Evolutionary conservation across 352 stramenopile genomes (phyloP).

Genomic region (Globisporangium megalacanthum): DNA sequence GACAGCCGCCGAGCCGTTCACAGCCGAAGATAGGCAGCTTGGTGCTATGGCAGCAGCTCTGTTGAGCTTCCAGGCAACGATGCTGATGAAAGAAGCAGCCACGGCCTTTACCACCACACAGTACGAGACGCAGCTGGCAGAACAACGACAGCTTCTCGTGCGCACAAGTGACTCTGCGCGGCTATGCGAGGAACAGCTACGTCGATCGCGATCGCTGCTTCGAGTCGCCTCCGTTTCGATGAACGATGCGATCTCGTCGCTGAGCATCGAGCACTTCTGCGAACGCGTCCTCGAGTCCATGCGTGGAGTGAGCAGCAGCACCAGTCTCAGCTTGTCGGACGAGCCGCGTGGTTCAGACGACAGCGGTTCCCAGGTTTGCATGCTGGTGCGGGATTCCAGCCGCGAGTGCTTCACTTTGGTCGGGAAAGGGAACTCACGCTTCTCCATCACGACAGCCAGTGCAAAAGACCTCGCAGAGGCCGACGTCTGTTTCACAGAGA

Average conservation of each 20-base stretch:
- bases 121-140: neutral
- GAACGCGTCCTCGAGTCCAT: slow-evolving; percentile 1
- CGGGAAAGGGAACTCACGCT: neutral
- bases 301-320: no score
- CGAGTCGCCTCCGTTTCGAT: neutral
- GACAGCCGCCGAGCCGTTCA: slow-evolving; percentile 4
- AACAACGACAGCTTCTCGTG: neutral
- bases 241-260: neutral
- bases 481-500: slow-evolving; percentile 1
- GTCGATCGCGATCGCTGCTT: neutral
- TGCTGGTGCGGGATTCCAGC: slow-evolving; percentile 3
- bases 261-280: slow-evolving; percentile 11
- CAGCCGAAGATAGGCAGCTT: slow-evolving; percentile 7
- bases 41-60: slow-evolving; percentile 2
- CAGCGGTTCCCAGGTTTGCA: neutral
- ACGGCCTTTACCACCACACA: neutral
- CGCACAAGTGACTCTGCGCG: neutral
- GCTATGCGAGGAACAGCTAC: neutral
- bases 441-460: neutral
- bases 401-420: slow-evolving; percentile 2
- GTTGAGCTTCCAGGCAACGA: slow-evolving; percentile 6
- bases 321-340: no score
- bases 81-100: neutral
- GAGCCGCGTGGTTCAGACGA: neutral
- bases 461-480: neutral